phyloP scores from a whole-genome alignment of 257 asterid genomes.

The Leonotis leonurus region DNA sequence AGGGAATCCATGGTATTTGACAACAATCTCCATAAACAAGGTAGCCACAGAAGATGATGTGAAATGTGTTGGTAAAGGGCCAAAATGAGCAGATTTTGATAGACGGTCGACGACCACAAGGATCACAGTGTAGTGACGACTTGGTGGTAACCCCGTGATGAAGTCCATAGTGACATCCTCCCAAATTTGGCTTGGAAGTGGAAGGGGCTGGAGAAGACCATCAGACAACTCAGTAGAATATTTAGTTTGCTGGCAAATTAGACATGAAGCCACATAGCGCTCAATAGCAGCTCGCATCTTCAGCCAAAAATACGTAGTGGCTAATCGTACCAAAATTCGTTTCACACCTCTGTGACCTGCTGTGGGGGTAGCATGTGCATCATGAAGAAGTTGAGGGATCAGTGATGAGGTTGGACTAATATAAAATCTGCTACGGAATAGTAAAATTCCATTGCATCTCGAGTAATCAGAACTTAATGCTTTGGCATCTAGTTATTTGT shows the following conservation, averaged over 20 bases:
- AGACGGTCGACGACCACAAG: no score
- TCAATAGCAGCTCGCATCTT: background rate
- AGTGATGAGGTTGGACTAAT: background rate
- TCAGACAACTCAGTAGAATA: background rate
- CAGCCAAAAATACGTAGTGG: background rate
- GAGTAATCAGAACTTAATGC: background rate
- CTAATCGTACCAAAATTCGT: background rate
- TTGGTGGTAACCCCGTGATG: background rate
- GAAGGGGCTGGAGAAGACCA: background rate
- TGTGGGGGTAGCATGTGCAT: background rate
- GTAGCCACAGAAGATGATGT: background rate
- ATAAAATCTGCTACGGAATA: background rate
- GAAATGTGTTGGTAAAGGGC: no score
- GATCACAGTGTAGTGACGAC: no score
- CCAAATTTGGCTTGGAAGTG: background rate
- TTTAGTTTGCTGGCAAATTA: background rate
- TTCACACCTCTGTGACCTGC: background rate
- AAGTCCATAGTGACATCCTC: no score
- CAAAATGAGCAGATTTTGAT: no score
- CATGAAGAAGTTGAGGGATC: background rate
- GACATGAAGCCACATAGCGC: background rate
- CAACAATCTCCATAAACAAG: background rate
- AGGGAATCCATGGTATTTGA: background rate
- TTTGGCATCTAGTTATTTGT: background rate
- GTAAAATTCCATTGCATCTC: background rate